Percentiles rank a stretch among this genome's conserved stretches.
phyloP scores from a whole-genome alignment of 805 yeast genomes.

The Phaffomyces thermotolerans region DNA sequence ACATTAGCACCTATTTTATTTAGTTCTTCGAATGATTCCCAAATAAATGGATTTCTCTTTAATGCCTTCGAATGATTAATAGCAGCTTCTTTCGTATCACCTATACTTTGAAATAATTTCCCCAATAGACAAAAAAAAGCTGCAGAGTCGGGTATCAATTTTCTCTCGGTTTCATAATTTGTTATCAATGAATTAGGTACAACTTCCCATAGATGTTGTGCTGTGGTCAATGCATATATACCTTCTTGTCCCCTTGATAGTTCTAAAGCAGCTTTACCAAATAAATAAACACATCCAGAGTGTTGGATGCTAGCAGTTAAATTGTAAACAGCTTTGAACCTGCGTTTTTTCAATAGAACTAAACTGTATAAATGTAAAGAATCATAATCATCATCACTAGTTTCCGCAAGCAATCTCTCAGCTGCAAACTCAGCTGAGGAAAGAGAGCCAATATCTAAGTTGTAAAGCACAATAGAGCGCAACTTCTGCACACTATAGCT shows the following conservation, averaged over 20 bases:
- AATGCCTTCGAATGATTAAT: conserved; percentile 63
- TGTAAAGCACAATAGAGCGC: conserved; percentile 56
- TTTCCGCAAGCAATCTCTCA: conserved; percentile 69
- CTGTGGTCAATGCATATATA: conserved; percentile 38
- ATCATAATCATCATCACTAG: conserved; percentile 37
- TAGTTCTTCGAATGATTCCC: conserved; percentile 79
- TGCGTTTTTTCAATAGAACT: conserved; percentile 50
- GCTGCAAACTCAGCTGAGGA: conserved; percentile 80
- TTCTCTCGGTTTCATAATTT: conserved; percentile 33
- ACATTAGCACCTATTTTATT: conserved; percentile 66
- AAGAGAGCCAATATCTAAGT: conserved; percentile 61
- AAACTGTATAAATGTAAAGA: conserved; percentile 65
- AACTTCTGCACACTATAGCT: conserved; percentile 33
- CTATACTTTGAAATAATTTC: conserved; percentile 49
- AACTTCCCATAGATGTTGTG: conserved; percentile 31
- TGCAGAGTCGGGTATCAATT: conserved; percentile 55
- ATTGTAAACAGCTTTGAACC: conserved; percentile 57
- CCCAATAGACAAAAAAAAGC: conserved; percentile 65
- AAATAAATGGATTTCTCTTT: conserved; percentile 68
- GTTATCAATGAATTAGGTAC: conserved; percentile 9
- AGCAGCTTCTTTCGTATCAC: conserved; percentile 59
- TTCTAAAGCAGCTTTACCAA: conserved; percentile 58
- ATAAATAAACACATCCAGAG: conserved; percentile 70
- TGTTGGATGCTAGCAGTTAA: conserved; percentile 42
- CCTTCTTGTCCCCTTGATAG: conserved; percentile 57